Evolutionary conservation across 2,329 filamentous ascomycete species (phyloP).

Genomic region (Trichoderma pleuroti): DNA sequence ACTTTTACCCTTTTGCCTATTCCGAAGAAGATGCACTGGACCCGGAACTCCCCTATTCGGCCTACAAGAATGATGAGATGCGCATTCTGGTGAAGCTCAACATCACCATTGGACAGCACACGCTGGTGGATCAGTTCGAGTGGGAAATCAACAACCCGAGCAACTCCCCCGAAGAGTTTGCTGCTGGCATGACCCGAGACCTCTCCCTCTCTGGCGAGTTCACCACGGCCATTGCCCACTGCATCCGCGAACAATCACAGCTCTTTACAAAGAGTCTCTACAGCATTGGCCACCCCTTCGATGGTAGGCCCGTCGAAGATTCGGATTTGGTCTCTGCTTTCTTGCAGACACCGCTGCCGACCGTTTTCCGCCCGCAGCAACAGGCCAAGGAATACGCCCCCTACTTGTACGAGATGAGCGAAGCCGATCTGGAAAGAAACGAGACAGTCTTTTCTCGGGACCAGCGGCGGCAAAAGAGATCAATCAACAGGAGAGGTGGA

Average conservation of each 20-base stretch:
- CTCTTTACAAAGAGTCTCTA: constrained; percentile 92
- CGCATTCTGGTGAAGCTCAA: constrained; percentile 92
- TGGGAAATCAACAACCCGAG: constrained; percentile 97
- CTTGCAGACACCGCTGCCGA: constrained; percentile 75
- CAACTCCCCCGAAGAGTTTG: constrained; percentile 95
- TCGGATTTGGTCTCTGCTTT: constrained; percentile 83
- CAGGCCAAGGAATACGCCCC: constrained; percentile 92
- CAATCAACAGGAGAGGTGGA: constrained; percentile 87
- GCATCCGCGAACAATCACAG: constrained; percentile 92
- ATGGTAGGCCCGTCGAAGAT: constrained; percentile 89
- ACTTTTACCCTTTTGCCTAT: constrained; percentile 89
- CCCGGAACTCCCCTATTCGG: constrained; percentile 81
- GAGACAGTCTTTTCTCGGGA: constrained; percentile 92
- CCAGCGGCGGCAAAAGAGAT: constrained; percentile 90
- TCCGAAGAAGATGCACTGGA: constrained; percentile 89
- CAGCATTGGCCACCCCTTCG: constrained; percentile 89
- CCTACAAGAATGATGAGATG: constrained; percentile 99
- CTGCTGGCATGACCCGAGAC: constrained; percentile 81
- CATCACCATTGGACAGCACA: constrained; percentile 94
- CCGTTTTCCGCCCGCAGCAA: constrained; percentile 85
- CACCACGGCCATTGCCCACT: constrained; percentile 94
- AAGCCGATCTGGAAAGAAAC: constrained; percentile 82
- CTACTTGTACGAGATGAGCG: constrained; percentile 89
- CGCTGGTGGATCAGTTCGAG: constrained; percentile 93
- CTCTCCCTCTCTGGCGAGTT: constrained; percentile 92